Base-by-base conservation (phyloP, 768 basidiomycete genomes). In the Suillus fuscotomentosus region DNA sequence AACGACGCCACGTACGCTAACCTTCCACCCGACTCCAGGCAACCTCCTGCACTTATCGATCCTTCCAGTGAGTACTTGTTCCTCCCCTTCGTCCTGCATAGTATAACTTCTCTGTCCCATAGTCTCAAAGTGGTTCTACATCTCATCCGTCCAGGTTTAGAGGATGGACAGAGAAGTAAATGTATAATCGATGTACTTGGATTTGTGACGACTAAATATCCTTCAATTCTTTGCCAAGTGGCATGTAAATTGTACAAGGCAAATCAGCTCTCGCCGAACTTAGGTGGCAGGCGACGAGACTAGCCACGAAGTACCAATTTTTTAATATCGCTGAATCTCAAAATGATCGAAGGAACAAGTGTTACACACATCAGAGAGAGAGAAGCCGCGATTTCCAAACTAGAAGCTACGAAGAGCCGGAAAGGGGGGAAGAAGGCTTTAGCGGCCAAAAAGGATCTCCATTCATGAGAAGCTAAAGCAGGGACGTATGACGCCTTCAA, bases 71-170 rank as follows among this genome's bases (percentile, higher is more conserved):
- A 76, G 89, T 79, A 56, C 59, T 11, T 20, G 22, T 62, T 22
- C 10, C 20, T 55, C 39, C 5, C 47, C 9, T 31, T 42, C 17
- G 11, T 17, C 38, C 1, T n/a, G 22, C 39, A 6, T 22, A 51
- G 20, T 38, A 65, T 73, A 42, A 76, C 14, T 71, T 43, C 2
- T 45, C 65, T 27, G 60, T 62, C 48, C 2, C 24, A 27, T 67
- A 93, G 92, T 94, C 70, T 92, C 88, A 68, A 94, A 94, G 75
- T 94, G 92, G 93, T 95, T 95, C 87, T 92, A 94, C 79, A 95
- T 95, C 72, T 92, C 94, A 24, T 94, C 93, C 41, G 91, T 91
- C 39, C 89, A 90, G 68, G 90, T 94, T 65, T 94, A 82, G 66
- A 62, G 10, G 39, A 42, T 41, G 39, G 38, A 27, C 56, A 11